Base-by-base conservation (phyloP, 768 basidiomycete species). In the Guyanaporus albipodus region DNA sequence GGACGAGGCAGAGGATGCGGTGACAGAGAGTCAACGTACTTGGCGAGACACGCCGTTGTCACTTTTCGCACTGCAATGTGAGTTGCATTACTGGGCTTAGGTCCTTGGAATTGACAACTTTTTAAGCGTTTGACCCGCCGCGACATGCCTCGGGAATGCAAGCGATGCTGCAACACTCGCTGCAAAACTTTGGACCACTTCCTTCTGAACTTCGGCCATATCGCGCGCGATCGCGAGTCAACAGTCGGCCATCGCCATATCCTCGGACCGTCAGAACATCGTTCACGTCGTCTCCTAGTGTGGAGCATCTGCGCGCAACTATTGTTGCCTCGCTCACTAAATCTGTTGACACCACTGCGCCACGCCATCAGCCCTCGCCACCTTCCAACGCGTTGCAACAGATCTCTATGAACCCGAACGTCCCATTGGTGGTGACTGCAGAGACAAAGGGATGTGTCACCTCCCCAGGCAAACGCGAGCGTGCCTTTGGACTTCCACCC, bases 31-130 rank as follows among this genome's bases (percentile, higher is more conserved):
- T 57, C 73, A 78, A 62, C 74, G 71, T 9, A 52, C 63, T 1
- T 89, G 86, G 87, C 38, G 55, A 0, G 87, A 90, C 55, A 91
- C 87, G 0, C 78, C 85, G 0, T 82, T 85, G 55, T 89, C 86
- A 0, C 21, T 81, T n/a, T 87, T 76, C 39, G 82, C 83, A 7
- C 22, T 87, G 33, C 87, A 90, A 66, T 76, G 87, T 88, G 58
- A 67, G 83, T 74, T 6, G 8, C 43, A 26, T 4, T n/a, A 8
- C 4, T 21, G 49, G 10, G 5, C 17, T 5, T 38, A 15, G 24
- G 22, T 17, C 11, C 8, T 32, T 36, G 12, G 19, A 17, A 21
- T 52, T 56, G 35, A 54, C 27, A 19, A 21, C 27, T 32, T 29
- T 6, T 46, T 17, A 52, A 88, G 87, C 84, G 2, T 90, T 89